Percentiles rank a stretch among this genome's conserved stretches.
phyloP scores from a whole-genome alignment of 148 eudicot genomes.

The Chenopodium album region DNA sequence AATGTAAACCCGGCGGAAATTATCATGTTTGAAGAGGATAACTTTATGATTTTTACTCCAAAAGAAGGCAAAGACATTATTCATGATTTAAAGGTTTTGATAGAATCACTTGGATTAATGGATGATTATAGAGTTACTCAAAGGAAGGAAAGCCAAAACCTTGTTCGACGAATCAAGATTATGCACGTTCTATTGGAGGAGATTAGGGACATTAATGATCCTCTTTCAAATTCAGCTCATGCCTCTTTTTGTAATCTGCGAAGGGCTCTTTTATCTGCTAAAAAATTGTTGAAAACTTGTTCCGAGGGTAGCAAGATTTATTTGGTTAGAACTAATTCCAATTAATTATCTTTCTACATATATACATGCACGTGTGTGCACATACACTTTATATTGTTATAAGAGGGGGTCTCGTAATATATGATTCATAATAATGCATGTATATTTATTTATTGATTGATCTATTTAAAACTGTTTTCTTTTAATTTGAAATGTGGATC shows the following conservation, averaged over 20 bases:
- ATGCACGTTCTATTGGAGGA: slow-evolving; percentile 63
- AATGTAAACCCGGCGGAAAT: slow-evolving; percentile 8
- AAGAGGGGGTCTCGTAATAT: background rate
- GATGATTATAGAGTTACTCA: slow-evolving; percentile 62
- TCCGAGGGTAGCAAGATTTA: slow-evolving; percentile 75
- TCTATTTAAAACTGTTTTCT: background rate
- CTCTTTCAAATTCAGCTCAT: slow-evolving; percentile 33
- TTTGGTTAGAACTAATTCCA: slow-evolving; percentile 42
- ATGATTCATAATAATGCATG: background rate
- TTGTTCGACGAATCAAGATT: slow-evolving; percentile 55
- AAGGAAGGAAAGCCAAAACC: slow-evolving; percentile 50
- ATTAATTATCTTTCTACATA: background rate
- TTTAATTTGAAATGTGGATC: background rate
- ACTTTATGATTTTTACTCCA: slow-evolving; percentile 23
- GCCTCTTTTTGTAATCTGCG: slow-evolving; percentile 41
- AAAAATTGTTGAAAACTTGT: slow-evolving; percentile 61
- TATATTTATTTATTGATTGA: no score
- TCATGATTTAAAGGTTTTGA: slow-evolving; percentile 40
- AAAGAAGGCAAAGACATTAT: slow-evolving; percentile 34
- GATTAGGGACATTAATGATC: slow-evolving; percentile 42
- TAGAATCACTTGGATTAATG: slow-evolving; percentile 45
- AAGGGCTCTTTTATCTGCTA: slow-evolving; percentile 44
- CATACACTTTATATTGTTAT: no score
- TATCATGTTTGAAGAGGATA: slow-evolving; percentile 26
- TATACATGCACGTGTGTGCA: no score